These are phyloP conservation scores for Auriculariales sp. DNA, from an alignment of 768 basidiomycete genomes.

Conservation along the genomic window DNA sequence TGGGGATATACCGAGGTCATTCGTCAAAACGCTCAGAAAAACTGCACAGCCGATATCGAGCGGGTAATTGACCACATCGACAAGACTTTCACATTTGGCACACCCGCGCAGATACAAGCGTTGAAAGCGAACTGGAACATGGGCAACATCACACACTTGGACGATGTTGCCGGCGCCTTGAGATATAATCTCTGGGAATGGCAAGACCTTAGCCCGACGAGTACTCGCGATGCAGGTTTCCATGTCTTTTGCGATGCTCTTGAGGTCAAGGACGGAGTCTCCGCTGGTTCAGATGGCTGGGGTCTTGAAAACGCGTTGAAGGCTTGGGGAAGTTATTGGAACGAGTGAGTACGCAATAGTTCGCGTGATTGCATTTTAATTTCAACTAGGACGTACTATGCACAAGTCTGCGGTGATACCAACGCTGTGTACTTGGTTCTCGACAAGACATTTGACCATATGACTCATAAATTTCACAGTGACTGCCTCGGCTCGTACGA, in stretches of 20 bases:
- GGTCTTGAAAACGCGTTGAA: constrained; percentile 8
- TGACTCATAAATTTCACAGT: constrained; percentile 5
- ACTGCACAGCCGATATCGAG: constrained; percentile 62
- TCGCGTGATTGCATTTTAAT: background rate
- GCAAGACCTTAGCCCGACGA: constrained; percentile 42
- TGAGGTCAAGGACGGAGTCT: constrained; percentile 43
- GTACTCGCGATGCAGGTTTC: constrained; percentile 32
- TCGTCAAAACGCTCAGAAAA: constrained; percentile 48
- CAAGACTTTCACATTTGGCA: constrained; percentile 30
- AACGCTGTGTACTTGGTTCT: constrained; percentile 30
- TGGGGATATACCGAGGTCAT: constrained; percentile 67
- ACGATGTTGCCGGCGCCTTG: constrained; percentile 48
- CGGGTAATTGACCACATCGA: constrained; percentile 50
- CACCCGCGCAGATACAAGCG: constrained; percentile 30
- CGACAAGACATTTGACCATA: constrained; percentile 5
- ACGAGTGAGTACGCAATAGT: constrained; percentile 3
- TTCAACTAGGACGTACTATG: background rate
- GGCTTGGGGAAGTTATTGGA: constrained; percentile 10
- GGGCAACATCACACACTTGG: constrained; percentile 38
- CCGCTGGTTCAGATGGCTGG: constrained; percentile 18
- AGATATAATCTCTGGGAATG: constrained; percentile 48
- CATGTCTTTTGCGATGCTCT: constrained; percentile 53
- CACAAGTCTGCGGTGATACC: constrained; percentile 37
- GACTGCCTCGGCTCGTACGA: constrained; percentile 30
- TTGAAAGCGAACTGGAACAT: constrained; percentile 50